Evolutionary conservation across 805 yeast species (phyloP).

Genomic region (Cyberlindnera euphorbiae): DNA sequence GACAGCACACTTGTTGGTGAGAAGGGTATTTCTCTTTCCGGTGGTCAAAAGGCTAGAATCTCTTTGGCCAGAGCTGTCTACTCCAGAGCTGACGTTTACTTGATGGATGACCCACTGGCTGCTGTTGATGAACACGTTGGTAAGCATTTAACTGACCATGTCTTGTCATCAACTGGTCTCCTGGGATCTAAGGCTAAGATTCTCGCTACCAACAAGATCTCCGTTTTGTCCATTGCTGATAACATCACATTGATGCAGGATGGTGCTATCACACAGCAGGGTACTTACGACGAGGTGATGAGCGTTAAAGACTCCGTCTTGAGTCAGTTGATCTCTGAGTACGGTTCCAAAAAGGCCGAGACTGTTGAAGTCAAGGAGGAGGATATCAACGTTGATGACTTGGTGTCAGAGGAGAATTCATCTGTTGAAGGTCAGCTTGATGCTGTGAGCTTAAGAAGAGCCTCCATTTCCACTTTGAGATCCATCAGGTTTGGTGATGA

Average conservation of each 20-base stretch:
- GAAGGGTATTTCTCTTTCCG: slow-evolving; percentile 92
- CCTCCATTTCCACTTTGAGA: slow-evolving; percentile 50
- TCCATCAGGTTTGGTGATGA: slow-evolving; percentile 32
- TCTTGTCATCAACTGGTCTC: slow-evolving; percentile 77
- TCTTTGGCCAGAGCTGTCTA: slow-evolving; percentile 95
- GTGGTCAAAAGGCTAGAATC: slow-evolving; percentile 96
- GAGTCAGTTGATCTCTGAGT: slow-evolving; percentile 53
- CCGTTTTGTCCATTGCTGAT: slow-evolving; percentile 74
- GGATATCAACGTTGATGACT: slow-evolving; percentile 15
- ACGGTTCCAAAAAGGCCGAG: slow-evolving; percentile 46
- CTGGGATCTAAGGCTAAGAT: slow-evolving; percentile 69
- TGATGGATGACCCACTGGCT: slow-evolving; percentile 88
- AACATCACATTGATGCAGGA: slow-evolving; percentile 62
- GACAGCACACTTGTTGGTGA: slow-evolving; percentile 94
- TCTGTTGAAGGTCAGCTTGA: slow-evolving; percentile 30
- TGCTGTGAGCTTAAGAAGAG: slow-evolving; percentile 49
- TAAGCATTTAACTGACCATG: slow-evolving; percentile 74
- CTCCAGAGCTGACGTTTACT: slow-evolving; percentile 85
- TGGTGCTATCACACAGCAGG: slow-evolving; percentile 66
- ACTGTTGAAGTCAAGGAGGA: slow-evolving; percentile 15
- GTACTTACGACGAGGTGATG: slow-evolving; percentile 51
- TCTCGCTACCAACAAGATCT: slow-evolving; percentile 82
- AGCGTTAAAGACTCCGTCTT: slow-evolving; percentile 42
- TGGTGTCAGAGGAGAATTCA: slow-evolving; percentile 22
- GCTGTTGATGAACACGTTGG: slow-evolving; percentile 99